A percentile compares a stretch with the other conserved stretches of the same genome.
phyloP scores from a whole-genome alignment of 2,329 filamentous ascomycete species.

The Hypoxylon sp. region DNA sequence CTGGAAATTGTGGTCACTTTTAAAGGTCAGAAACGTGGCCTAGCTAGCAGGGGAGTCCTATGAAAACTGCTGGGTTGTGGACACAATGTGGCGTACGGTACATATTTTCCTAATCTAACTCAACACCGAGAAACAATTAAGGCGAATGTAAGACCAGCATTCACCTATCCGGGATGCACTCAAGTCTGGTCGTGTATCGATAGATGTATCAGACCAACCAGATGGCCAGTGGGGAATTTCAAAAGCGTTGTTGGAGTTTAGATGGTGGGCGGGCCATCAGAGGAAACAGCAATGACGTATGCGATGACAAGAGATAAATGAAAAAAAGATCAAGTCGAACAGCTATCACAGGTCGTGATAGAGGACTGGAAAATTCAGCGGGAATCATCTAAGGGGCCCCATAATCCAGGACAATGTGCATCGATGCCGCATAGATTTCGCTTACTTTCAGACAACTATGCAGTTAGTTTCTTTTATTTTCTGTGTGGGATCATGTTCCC shows the following conservation, averaged over 20 bases:
- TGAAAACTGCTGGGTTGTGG: constrained; percentile 7
- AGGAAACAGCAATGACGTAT: constrained; percentile 28
- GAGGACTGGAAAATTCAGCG: constrained; percentile 12
- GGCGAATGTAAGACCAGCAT: constrained; percentile 5
- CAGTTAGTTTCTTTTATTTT: constrained; percentile 36
- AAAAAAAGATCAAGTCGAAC: constrained; percentile 19
- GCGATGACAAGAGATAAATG: constrained; percentile 33
- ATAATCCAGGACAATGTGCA: constrained; percentile 21
- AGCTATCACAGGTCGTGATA: constrained; percentile 15
- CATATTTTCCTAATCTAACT: constrained; percentile 14
- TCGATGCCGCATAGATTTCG: constrained; percentile 36
- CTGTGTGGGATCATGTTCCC: constrained; percentile 18
- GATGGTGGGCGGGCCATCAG: constrained; percentile 13
- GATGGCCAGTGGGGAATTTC: constrained; percentile 8
- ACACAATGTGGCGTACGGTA: constrained; percentile 14
- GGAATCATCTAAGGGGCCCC: constrained; percentile 21
- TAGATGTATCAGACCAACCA: constrained; percentile 12
- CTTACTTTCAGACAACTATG: constrained; percentile 38
- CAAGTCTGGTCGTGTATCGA: constrained; percentile 8
- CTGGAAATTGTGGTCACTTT: constrained; percentile 14
- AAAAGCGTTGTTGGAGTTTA: constrained; percentile 15
- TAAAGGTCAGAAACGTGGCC: constrained; percentile 11
- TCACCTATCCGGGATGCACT: constrained; percentile 7
- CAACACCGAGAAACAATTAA: neutral
- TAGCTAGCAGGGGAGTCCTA: constrained; percentile 11